Evolutionary conservation across 2,329 filamentous ascomycete species (phyloP).

Genomic region (Verticillium nubilum): DNA sequence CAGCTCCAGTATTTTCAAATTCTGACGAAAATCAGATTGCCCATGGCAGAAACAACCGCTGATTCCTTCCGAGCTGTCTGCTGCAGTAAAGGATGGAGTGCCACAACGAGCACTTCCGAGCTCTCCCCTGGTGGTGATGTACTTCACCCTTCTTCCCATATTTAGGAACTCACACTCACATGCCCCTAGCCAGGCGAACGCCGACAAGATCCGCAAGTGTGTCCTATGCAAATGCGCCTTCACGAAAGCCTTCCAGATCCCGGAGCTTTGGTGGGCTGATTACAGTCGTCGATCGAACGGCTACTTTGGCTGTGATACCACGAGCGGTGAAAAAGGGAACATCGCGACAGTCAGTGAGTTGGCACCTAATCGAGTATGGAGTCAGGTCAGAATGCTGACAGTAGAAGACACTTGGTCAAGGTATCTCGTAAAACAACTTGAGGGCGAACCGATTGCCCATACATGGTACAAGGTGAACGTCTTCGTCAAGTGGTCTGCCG

Average conservation of each 20-base stretch:
- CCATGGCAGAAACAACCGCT: background rate
- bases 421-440: conserved; percentile 23
- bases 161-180: background rate
- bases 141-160: background rate
- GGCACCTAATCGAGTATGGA: no score
- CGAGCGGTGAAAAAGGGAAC: conserved; percentile 6
- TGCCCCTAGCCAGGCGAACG: background rate
- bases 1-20: background rate
- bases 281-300: conserved; percentile 29
- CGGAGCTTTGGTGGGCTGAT: conserved; percentile 28
- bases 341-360: conserved; percentile 15
- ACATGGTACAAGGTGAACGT: conserved; percentile 29
- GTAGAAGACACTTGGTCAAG: conserved; percentile 24
- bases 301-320: conserved; percentile 27
- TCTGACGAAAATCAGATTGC: background rate
- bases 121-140: background rate
- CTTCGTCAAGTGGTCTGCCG: conserved; percentile 19
- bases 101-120: background rate
- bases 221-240: conserved; percentile 10
- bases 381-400: background rate
- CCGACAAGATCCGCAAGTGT: background rate
- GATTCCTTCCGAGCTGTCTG: background rate
- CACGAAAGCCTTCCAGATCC: conserved; percentile 19
- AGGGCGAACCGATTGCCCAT: conserved; percentile 14
- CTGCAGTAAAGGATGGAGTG: background rate